Evolutionary conservation across 2,329 filamentous ascomycete genomes (phyloP).

Genomic region (Alternaria triticina): DNA sequence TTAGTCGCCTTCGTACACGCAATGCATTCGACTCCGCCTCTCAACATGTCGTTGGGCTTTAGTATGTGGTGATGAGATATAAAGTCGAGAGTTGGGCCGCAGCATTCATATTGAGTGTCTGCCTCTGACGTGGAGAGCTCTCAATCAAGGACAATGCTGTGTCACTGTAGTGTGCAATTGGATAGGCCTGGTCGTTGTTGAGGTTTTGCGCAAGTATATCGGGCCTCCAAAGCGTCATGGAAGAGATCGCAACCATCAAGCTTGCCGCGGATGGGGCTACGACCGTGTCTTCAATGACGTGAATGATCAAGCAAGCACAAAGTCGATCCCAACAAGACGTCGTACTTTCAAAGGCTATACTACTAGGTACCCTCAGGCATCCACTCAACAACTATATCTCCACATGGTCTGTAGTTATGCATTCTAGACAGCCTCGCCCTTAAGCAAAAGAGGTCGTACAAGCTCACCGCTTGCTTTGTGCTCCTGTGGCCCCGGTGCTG

Average conservation of each 20-base stretch:
- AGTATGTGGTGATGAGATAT: background rate
- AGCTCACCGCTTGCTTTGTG: conserved; percentile 33
- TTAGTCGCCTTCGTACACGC: conserved; percentile 38
- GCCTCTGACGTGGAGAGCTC: background rate
- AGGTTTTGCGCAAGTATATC: background rate
- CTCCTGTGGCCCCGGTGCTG: conserved; percentile 16
- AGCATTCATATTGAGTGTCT: background rate
- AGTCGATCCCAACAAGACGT: background rate
- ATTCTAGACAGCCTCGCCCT: background rate
- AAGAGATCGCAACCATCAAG: background rate
- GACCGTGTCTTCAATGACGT: background rate
- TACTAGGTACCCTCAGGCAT: background rate
- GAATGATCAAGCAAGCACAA: background rate
- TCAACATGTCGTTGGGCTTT: conserved; percentile 30
- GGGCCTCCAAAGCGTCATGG: background rate
- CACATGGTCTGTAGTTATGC: background rate
- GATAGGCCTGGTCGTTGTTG: background rate
- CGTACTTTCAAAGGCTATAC: background rate
- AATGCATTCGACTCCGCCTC: conserved; percentile 46
- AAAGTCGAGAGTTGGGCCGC: background rate
- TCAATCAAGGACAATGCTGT: background rate
- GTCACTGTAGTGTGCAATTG: background rate
- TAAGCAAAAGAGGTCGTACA: conserved; percentile 20
- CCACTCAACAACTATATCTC: background rate
- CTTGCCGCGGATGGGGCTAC: background rate